phyloP scores from a whole-genome alignment of 163 green algal species.

The Prototheca cutis region DNA sequence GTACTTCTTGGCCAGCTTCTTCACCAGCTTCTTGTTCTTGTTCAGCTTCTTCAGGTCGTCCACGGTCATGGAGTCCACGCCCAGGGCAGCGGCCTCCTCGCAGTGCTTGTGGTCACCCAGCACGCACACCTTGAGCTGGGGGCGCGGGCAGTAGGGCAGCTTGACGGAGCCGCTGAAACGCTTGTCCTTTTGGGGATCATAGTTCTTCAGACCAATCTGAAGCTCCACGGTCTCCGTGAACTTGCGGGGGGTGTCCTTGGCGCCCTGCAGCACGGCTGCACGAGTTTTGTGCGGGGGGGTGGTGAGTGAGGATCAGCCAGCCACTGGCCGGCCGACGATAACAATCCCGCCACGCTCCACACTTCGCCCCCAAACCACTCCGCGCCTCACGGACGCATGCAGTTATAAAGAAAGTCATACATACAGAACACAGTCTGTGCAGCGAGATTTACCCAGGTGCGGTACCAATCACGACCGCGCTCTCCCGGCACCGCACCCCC shows the following conservation, averaged over 20 bases:
- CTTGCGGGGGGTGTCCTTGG: slow-evolving; percentile 87
- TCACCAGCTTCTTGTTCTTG: slow-evolving; percentile 99
- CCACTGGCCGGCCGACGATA: too few relatives aligned
- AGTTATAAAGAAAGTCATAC: too few relatives aligned
- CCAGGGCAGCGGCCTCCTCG: slow-evolving; percentile 82
- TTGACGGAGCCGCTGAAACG: slow-evolving; percentile 97
- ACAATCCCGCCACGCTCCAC: too few relatives aligned
- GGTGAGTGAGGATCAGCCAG: not conserved
- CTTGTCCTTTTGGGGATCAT: slow-evolving; percentile 99
- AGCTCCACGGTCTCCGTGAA: slow-evolving; percentile 99
- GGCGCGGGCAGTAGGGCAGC: slow-evolving; percentile 91
- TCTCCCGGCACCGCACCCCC: too few relatives aligned
- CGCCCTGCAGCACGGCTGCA: slow-evolving; percentile 66
- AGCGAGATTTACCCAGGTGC: too few relatives aligned
- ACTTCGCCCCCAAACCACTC: too few relatives aligned
- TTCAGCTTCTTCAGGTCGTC: slow-evolving; percentile 99
- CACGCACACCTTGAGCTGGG: slow-evolving; percentile 93
- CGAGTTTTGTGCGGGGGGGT: not conserved
- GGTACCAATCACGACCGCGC: too few relatives aligned
- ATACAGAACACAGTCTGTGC: too few relatives aligned
- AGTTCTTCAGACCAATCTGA: slow-evolving; percentile 99
- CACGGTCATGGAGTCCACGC: slow-evolving; percentile 85
- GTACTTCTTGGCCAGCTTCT: slow-evolving; percentile 99
- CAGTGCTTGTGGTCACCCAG: slow-evolving; percentile 97
- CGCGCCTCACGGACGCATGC: too few relatives aligned